A percentile compares a stretch with the other conserved stretches of the same genome.
Conservation (phyloP, 352 stramenopile species). For the Globisporangium cystogenes region DNA sequence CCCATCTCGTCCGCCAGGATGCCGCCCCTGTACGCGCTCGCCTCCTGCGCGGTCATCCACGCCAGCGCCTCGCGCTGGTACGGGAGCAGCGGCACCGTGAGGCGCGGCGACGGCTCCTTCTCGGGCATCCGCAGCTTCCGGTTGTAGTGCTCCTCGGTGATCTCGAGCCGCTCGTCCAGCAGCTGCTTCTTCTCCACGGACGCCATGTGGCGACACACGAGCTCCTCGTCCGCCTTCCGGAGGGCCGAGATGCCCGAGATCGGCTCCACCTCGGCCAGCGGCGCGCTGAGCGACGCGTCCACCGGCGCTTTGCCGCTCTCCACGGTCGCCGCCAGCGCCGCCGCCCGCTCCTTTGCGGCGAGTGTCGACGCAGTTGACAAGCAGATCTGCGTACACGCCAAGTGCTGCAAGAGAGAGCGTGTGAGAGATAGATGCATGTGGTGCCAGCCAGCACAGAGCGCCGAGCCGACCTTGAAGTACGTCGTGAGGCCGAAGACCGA, state of each 20-base stretch:
- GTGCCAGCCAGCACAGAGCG: not conserved
- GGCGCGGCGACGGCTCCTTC: slow-evolving; percentile 60
- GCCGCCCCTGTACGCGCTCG: slow-evolving; percentile 86
- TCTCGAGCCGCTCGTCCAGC: slow-evolving; percentile 62
- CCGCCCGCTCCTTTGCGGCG: slow-evolving; percentile 1
- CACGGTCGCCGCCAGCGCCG: too few relatives aligned
- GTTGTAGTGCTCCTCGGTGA: slow-evolving; percentile 67
- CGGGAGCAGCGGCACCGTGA: slow-evolving; percentile 92
- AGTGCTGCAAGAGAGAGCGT: slow-evolving; percentile 16
- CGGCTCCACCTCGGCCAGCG: slow-evolving; percentile 19
- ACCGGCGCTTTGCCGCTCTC: not conserved
- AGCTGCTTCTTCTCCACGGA: slow-evolving; percentile 42
- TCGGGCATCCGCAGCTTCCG: slow-evolving; percentile 63
- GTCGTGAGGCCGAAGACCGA: slow-evolving; percentile 77
- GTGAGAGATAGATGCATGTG: not conserved
- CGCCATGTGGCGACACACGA: slow-evolving; percentile 49
- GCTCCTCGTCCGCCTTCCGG: slow-evolving; percentile 30
- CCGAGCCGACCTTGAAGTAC: slow-evolving; percentile 68
- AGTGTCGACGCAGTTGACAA: slow-evolving; percentile 9
- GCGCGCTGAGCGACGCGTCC: not conserved
- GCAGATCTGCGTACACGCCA: slow-evolving; percentile 42
- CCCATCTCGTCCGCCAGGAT: slow-evolving; percentile 99
- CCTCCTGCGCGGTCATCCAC: slow-evolving; percentile 94
- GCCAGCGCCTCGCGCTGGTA: slow-evolving; percentile 97
- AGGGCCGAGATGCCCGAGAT: slow-evolving; percentile 47